Percentiles rank a stretch among this genome's conserved stretches.
These are phyloP conservation scores for Eremothecium cymbalariae DNA, from an alignment of 1,139 yeast species.

Conservation along the genomic window DNA sequence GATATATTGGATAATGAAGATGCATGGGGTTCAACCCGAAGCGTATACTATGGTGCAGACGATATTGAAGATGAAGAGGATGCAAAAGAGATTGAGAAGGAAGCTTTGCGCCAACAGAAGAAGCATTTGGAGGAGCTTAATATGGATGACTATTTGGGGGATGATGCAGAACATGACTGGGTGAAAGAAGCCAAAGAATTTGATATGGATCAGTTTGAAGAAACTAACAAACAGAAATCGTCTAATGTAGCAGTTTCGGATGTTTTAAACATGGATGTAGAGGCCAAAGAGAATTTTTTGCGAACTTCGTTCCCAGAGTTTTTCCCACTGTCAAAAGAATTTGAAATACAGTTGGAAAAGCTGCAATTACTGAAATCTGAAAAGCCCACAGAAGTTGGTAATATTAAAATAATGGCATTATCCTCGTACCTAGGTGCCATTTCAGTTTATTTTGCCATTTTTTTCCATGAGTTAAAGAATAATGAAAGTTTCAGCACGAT, in stretches of 20 bases:
- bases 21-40: conserved; percentile 74
- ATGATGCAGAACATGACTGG: conserved; percentile 74
- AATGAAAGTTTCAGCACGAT: conserved; percentile 51
- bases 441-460: conserved; percentile 65
- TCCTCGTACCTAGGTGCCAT: conserved; percentile 70
- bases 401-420: conserved; percentile 58
- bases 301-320: conserved; percentile 75
- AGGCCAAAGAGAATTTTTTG: conserved; percentile 43
- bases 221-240: conserved; percentile 34
- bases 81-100: conserved; percentile 73
- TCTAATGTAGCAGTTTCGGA: conserved; percentile 23
- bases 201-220: conserved; percentile 33
- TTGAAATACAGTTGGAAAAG: conserved; percentile 40
- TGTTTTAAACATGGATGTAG: conserved; percentile 32
- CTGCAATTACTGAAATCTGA: conserved; percentile 34
- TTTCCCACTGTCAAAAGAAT: conserved; percentile 64
- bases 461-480: conserved; percentile 45
- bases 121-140: conserved; percentile 72
- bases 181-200: conserved; percentile 37
- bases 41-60: conserved; percentile 80
- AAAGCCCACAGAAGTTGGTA: conserved; percentile 33
- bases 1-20: conserved; percentile 48
- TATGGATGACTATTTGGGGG: conserved; percentile 78
- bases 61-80: conserved; percentile 68
- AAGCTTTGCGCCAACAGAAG: conserved; percentile 82